A percentile compares a stretch with the other conserved stretches of the same genome.
Conservation (phyloP, 2,329 filamentous ascomycete genomes). For the Tricladium varicosporioides region DNA sequence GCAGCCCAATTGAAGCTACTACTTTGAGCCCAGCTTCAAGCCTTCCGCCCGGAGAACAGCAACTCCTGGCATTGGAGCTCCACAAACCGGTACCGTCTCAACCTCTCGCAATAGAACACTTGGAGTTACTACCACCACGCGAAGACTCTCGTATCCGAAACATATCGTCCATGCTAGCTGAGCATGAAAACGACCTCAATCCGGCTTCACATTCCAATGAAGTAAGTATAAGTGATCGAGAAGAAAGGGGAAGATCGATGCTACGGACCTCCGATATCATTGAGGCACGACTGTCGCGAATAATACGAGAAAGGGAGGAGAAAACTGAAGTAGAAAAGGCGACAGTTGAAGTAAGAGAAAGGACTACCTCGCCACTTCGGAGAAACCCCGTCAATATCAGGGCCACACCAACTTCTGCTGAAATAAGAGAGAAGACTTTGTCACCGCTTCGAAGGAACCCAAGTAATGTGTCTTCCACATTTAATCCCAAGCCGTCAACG, state of each 20-base stretch:
- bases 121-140: background rate
- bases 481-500: slow-evolving; percentile 4
- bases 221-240: background rate
- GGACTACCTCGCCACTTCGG: slow-evolving; percentile 1
- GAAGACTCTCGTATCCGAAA: slow-evolving; percentile 4
- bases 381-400: slow-evolving; percentile 5
- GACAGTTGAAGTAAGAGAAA: background rate
- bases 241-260: slow-evolving; percentile 18
- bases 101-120: background rate
- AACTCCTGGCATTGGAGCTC: background rate
- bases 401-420: background rate
- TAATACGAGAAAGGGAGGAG: background rate
- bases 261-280: slow-evolving; percentile 23
- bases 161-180: slow-evolving; percentile 10
- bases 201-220: background rate
- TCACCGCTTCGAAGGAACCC: slow-evolving; percentile 18
- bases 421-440: slow-evolving; percentile 7
- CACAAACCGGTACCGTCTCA: slow-evolving; percentile 2
- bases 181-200: background rate
- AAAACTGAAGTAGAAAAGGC: background rate
- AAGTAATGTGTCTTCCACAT: background rate
- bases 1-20: background rate
- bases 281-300: slow-evolving; percentile 13
- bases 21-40: background rate
- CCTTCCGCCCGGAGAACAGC: background rate